Evolutionary conservation across 2,329 filamentous ascomycete species (phyloP).

Genomic region (Epichloe sp.): DNA sequence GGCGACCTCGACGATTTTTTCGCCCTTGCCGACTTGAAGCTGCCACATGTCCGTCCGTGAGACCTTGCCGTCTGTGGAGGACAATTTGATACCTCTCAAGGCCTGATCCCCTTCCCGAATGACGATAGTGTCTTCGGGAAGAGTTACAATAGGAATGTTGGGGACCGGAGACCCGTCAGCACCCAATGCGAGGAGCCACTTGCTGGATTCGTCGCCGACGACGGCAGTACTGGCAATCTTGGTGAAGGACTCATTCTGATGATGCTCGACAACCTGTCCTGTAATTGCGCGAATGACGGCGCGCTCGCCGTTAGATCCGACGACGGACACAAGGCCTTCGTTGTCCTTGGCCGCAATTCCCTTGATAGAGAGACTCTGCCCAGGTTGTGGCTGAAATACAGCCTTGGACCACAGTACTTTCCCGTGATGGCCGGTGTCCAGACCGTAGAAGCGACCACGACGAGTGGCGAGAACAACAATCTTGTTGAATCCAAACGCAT

Average conservation of each 20-base stretch:
- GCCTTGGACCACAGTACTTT: constrained; percentile 63
- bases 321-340: constrained; percentile 42
- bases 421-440: constrained; percentile 66
- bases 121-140: constrained; percentile 41
- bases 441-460: constrained; percentile 64
- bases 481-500: constrained; percentile 83
- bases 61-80: constrained; percentile 26
- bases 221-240: constrained; percentile 29
- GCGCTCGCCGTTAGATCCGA: constrained; percentile 48
- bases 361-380: constrained; percentile 51
- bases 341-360: constrained; percentile 50
- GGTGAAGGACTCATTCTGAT: constrained; percentile 1
- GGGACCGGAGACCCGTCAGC: constrained; percentile 32
- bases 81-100: constrained; percentile 43
- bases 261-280: constrained; percentile 28
- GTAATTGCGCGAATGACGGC: constrained; percentile 40
- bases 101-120: constrained; percentile 34
- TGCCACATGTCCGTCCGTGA: constrained; percentile 51
- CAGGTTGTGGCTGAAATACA: constrained; percentile 42
- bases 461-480: constrained; percentile 68
- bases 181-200: constrained; percentile 41
- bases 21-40: constrained; percentile 51
- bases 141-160: constrained; percentile 30
- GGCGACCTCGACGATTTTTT: constrained; percentile 57
- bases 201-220: constrained; percentile 38